Percentiles rank a stretch among this genome's conserved stretches.
These are phyloP conservation scores for Anthracocystis walkeri DNA, from an alignment of 1,284 basidiomycete species.

Conservation along the genomic window DNA sequence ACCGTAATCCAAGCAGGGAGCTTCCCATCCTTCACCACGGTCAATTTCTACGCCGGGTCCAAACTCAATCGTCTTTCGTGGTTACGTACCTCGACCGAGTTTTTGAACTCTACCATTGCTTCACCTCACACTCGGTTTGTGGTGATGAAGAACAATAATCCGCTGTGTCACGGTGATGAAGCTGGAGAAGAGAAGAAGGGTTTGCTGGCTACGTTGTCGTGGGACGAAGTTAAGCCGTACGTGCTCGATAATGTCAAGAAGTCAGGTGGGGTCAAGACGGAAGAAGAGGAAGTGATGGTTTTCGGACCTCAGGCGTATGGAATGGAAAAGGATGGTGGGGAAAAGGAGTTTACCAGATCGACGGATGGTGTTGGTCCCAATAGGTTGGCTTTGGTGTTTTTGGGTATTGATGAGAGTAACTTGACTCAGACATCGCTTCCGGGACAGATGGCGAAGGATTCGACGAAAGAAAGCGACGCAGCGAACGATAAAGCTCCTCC, in stretches of 20 bases:
- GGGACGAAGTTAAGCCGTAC: conserved; percentile 62
- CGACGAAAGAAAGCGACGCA: conserved; percentile 4
- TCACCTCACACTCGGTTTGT: conserved; percentile 66
- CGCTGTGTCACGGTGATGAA: conserved; percentile 56
- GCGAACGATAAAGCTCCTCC: conserved; percentile 31
- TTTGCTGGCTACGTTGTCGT: conserved; percentile 60
- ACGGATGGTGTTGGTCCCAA: conserved; percentile 57
- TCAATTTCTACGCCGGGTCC: conserved; percentile 64
- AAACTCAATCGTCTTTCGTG: conserved; percentile 67
- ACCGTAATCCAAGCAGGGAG: conserved; percentile 5
- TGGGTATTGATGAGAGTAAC: conserved; percentile 58
- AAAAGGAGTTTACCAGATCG: conserved; percentile 40
- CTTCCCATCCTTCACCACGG: conserved; percentile 48
- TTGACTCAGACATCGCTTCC: conserved; percentile 31
- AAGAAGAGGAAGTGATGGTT: conserved; percentile 24
- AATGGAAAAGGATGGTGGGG: conserved; percentile 14
- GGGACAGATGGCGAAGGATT: conserved; percentile 40
- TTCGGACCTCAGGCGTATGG: conserved; percentile 61
- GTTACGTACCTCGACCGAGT: conserved; percentile 64
- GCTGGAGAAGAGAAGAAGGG: conserved; percentile 30
- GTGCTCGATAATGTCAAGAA: conserved; percentile 45
- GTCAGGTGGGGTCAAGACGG: conserved; percentile 27
- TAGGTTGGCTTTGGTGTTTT: conserved; percentile 57
- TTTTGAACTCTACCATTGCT: conserved; percentile 67
- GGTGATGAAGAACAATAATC: conserved; percentile 65